These are phyloP conservation scores for Nakazawaea sp. DNA, from an alignment of 805 yeast species.

Conservation along the genomic window DNA sequence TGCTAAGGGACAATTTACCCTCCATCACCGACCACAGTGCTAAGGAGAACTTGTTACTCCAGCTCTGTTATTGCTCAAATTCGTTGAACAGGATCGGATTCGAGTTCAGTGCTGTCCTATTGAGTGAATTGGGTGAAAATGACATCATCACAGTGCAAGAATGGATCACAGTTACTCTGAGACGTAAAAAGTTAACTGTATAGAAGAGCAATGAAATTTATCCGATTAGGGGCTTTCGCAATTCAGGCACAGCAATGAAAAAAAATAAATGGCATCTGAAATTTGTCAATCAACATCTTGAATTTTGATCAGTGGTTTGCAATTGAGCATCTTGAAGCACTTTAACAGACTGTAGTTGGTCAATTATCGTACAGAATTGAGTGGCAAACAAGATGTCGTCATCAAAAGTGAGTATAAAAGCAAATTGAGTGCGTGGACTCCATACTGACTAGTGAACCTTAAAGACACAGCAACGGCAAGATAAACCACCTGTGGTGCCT, in stretches of 20 bases:
- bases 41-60: conserved; percentile 68
- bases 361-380: too few species aligned
- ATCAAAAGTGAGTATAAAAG: too few species aligned
- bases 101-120: conserved; percentile 56
- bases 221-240: too few species aligned
- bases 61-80: conserved; percentile 83
- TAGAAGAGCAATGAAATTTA: too few species aligned
- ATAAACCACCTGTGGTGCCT: not conserved
- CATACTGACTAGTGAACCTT: not conserved
- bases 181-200: conserved; percentile 37
- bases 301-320: too few species aligned
- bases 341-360: too few species aligned
- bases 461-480: not conserved
- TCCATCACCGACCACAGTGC: conserved; percentile 30
- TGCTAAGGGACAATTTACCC: conserved; percentile 23
- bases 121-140: conserved; percentile 27
- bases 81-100: conserved; percentile 67
- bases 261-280: too few species aligned
- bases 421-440: not conserved
- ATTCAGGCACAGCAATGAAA: too few species aligned
- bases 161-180: conserved; percentile 36
- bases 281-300: too few species aligned
- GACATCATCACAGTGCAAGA: conserved; percentile 23
- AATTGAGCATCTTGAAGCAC: too few species aligned
- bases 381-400: too few species aligned